Evolutionary conservation across 176 grass and related monocot genomes (phyloP), one percentile per base, ranked within the genome.

Genomic region (Phoenix roebelenii): DNA sequence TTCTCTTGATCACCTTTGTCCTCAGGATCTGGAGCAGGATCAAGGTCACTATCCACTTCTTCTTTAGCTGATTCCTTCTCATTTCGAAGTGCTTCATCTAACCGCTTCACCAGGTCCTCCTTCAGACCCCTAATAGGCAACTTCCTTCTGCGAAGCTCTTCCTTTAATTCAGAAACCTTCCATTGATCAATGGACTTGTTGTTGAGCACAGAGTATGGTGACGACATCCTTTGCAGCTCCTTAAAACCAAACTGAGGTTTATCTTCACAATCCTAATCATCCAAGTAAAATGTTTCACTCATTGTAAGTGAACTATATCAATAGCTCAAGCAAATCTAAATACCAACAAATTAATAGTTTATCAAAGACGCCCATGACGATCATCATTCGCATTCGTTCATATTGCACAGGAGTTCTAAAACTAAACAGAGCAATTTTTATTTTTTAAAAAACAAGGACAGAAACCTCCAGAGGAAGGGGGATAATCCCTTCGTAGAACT

Each of bases 121-220:
- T 89, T 95, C 70, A 89, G 74, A 35, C 82, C 90, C 29, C 35
- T 83, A 25, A 89, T 18, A 57, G 79, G 51, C 9, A 95, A 66
- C 49, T 65, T 81, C 44, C 90, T 89, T 74, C 65, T 80, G 50
- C 60, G 60, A 19, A 95, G 77, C 59, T 95, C 90, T 24, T 89
- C 85, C 77, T 86, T 83, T 66, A 95, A 72, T 49, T 95, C 85
- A 14, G 80, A 74, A 12, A 89, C 79, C 55, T 70, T 81, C 90
- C 90, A 95, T 79, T 89, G 82, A 74, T 95, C 82, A 78, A 95
- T 89, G 67, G 90, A 64, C 20, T 68, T 79, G 44, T 71, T 62
- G 28, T 95, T 83, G 22, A 86, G 59, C 66, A 86, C 60, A 59
- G 79, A 69, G 70, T 70, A 89, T 3, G 59, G 86, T 26, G 52